phyloP scores from a whole-genome alignment of 2,329 filamentous ascomycete genomes.

The Fusarium praegraminearum region DNA sequence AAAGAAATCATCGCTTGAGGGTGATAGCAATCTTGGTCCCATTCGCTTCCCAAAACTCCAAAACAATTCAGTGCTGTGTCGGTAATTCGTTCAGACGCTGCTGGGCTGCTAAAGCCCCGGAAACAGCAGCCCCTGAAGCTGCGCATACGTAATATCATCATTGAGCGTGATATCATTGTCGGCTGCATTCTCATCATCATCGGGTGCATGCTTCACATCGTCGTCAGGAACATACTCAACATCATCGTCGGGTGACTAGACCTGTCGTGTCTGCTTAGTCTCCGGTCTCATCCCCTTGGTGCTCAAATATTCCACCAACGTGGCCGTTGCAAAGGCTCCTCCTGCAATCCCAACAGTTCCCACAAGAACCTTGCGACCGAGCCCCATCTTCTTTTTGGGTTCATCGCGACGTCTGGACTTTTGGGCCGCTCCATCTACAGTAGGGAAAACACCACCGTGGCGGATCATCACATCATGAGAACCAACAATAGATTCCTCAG shows the following conservation, averaged over 20 bases:
- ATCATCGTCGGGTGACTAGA: slow-evolving; percentile 1
- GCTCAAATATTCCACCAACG: slow-evolving; percentile 68
- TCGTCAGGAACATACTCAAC: too few relatives aligned
- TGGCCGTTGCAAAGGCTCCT: slow-evolving; percentile 68
- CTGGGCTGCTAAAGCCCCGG: background rate
- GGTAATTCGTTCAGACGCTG: background rate
- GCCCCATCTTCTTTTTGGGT: slow-evolving; percentile 54
- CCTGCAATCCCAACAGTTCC: slow-evolving; percentile 68
- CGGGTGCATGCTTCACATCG: too few relatives aligned
- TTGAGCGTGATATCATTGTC: too few relatives aligned
- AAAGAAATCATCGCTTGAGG: slow-evolving; percentile 5
- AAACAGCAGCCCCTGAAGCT: background rate
- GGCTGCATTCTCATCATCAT: too few relatives aligned
- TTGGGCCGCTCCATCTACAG: slow-evolving; percentile 63
- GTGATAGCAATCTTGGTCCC: slow-evolving; percentile 1
- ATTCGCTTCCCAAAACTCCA: slow-evolving; percentile 26
- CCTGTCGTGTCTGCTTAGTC: slow-evolving; percentile 42
- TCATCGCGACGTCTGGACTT: slow-evolving; percentile 15
- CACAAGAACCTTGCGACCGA: slow-evolving; percentile 63
- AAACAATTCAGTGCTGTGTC: background rate
- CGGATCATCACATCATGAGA: slow-evolving; percentile 69
- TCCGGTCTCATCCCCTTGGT: slow-evolving; percentile 55
- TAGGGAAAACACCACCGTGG: slow-evolving; percentile 68
- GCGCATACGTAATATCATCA: background rate
- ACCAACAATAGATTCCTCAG: slow-evolving; percentile 56